A percentile compares a stretch with the other conserved stretches of the same genome.
phyloP scores from a whole-genome alignment of 345 rosid species.

The Brassica napus region DNA sequence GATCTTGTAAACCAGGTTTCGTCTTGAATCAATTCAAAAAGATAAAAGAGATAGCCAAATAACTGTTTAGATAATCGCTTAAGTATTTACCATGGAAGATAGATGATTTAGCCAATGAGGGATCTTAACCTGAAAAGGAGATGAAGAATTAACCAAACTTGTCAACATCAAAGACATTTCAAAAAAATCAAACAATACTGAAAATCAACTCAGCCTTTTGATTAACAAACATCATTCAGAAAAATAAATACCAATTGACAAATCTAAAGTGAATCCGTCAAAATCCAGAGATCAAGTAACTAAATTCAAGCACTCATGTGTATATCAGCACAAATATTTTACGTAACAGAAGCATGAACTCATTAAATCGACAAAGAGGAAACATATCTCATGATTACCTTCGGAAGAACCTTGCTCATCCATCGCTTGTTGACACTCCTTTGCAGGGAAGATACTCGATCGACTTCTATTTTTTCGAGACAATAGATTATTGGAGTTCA shows the following conservation, averaged over 20 bases:
- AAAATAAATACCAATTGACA: neutral
- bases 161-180: neutral
- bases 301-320: neutral
- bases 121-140: neutral
- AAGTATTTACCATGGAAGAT: neutral
- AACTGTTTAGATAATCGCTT: neutral
- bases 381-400: neutral
- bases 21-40: too few species aligned
- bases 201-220: neutral
- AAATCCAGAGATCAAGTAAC: neutral
- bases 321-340: neutral
- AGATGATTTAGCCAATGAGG: neutral
- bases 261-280: neutral
- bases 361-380: neutral
- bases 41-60: neutral
- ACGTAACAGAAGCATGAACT: neutral
- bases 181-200: neutral
- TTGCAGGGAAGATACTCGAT: neutral
- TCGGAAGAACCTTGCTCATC: neutral
- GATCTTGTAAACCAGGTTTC: too few species aligned
- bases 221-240: neutral
- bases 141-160: neutral
- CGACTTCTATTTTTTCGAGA: neutral
- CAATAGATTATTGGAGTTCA: too few species aligned
- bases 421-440: neutral